Evolutionary conservation across 1,284 basidiomycete species (phyloP).

Genomic region (Amylostereum areolatum): DNA sequence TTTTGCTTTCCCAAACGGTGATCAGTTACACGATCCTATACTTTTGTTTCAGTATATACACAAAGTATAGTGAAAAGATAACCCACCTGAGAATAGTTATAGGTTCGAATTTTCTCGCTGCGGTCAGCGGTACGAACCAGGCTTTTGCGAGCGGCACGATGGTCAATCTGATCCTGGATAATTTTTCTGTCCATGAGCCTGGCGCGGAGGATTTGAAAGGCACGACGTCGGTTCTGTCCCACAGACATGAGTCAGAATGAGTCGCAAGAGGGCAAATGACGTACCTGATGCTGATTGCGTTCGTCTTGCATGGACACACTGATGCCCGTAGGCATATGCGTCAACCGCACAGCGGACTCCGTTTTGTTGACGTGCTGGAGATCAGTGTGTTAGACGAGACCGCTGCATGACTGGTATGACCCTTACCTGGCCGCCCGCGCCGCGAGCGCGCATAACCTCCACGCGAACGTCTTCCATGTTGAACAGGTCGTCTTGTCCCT

Average conservation of each 20-base stretch:
- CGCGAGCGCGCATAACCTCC: constrained; percentile 93
- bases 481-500: constrained; percentile 52
- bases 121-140: constrained; percentile 79
- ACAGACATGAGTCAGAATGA: background rate
- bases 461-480: constrained; percentile 83
- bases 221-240: constrained; percentile 75
- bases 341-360: constrained; percentile 95
- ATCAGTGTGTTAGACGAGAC: constrained; percentile 6
- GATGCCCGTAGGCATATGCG: constrained; percentile 90
- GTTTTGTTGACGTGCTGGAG: constrained; percentile 95
- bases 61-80: background rate
- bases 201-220: constrained; percentile 82
- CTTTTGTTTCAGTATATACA: background rate
- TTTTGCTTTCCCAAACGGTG: constrained; percentile 82
- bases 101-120: constrained; percentile 91
- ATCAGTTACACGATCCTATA: constrained; percentile 85
- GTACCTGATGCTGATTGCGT: constrained; percentile 88
- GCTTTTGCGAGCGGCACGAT: constrained; percentile 62
- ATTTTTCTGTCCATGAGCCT: constrained; percentile 79
- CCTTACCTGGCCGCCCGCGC: constrained; percentile 90
- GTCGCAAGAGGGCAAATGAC: constrained; percentile 7
- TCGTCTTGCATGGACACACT: constrained; percentile 99
- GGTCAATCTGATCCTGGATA: constrained; percentile 60
- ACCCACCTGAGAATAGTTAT: constrained; percentile 81
- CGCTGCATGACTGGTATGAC: background rate